Evolutionary conservation across 176 grass and related monocot species (phyloP).

Genomic region (Melocanna baccifera): DNA sequence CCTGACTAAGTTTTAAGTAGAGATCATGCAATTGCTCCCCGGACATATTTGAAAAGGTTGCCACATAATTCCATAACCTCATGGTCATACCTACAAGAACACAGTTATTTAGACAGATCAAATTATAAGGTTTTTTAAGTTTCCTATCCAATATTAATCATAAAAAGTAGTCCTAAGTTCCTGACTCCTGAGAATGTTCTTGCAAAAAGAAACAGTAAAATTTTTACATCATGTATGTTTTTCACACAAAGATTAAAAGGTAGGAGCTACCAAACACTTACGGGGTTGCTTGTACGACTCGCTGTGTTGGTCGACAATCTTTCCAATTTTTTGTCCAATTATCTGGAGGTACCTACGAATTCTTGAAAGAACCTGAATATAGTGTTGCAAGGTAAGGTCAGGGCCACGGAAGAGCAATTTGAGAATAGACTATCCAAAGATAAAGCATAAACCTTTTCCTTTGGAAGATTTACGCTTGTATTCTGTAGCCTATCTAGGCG

Average conservation of each 20-base stretch:
- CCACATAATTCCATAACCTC: constrained; percentile 98
- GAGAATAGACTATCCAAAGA: constrained; percentile 7
- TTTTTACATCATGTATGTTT: neutral
- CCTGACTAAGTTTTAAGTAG: constrained; percentile 86
- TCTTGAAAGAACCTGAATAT: constrained; percentile 89
- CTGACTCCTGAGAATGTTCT: neutral
- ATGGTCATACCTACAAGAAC: constrained; percentile 75
- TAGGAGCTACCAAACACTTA: constrained; percentile 44
- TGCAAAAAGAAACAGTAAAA: neutral
- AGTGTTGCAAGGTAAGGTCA: constrained; percentile 20
- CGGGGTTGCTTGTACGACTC: constrained; percentile 87
- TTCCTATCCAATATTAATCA: neutral
- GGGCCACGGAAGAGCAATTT: neutral
- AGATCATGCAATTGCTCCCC: constrained; percentile 81
- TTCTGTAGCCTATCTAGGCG: constrained; percentile 87
- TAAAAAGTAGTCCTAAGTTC: neutral
- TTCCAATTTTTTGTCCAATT: constrained; percentile 92
- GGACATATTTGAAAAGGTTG: constrained; percentile 87
- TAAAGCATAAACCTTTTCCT: constrained; percentile 75
- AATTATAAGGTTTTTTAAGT: neutral
- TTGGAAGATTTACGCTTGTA: constrained; percentile 93
- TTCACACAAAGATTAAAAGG: neutral
- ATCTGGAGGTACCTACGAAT: constrained; percentile 92
- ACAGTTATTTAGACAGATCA: constrained; percentile 28
- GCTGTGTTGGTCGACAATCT: constrained; percentile 71